Conservation (phyloP, 805 yeast genomes). For the Starmerella sp. region DNA sequence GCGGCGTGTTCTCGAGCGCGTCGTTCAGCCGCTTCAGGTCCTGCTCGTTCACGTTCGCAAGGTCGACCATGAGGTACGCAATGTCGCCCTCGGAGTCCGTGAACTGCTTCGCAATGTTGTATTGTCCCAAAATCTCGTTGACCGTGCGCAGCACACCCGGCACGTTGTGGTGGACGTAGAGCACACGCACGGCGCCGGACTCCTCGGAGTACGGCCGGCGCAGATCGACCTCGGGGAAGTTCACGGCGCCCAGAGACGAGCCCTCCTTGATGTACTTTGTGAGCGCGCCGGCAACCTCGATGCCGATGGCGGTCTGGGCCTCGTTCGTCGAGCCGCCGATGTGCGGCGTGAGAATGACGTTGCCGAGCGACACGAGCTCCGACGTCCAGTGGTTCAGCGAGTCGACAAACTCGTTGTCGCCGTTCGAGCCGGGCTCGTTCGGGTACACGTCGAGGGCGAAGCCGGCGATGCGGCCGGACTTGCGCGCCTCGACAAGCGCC, state of each 20-base stretch:
- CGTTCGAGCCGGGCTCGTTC: conserved; percentile 93
- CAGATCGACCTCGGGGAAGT: conserved; percentile 95
- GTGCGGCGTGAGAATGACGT: conserved; percentile 89
- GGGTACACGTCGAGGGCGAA: conserved; percentile 96
- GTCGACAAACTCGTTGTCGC: conserved; percentile 63
- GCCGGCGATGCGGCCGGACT: conserved; percentile 89
- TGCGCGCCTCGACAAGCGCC: conserved; percentile 82
- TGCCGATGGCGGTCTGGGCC: conserved; percentile 95
- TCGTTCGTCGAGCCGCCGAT: conserved; percentile 99
- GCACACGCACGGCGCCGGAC: conserved; percentile 71
- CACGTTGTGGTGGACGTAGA: conserved; percentile 93
- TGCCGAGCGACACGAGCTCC: conserved; percentile 70
- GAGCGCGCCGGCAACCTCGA: conserved; percentile 81
- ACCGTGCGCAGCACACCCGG: conserved; percentile 98
- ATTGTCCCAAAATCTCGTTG: conserved; percentile 84
- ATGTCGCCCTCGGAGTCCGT: conserved; percentile 94
- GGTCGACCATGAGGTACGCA: conserved; percentile 97
- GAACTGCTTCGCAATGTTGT: conserved; percentile 95
- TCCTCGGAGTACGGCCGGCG: conserved; percentile 84
- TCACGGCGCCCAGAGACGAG: conserved; percentile 85
- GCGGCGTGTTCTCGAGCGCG: conserved; percentile 78
- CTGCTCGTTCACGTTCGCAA: conserved; percentile 66
- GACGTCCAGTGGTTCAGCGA: conserved; percentile 72
- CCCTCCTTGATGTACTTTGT: conserved; percentile 94
- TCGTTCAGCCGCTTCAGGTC: conserved; percentile 79